A percentile compares a stretch with the other conserved stretches of the same genome.
These are phyloP conservation scores for Sphagnum tenellum DNA, from an alignment of 225 moss, liverwort and hornwort species.

Conservation along the genomic window DNA sequence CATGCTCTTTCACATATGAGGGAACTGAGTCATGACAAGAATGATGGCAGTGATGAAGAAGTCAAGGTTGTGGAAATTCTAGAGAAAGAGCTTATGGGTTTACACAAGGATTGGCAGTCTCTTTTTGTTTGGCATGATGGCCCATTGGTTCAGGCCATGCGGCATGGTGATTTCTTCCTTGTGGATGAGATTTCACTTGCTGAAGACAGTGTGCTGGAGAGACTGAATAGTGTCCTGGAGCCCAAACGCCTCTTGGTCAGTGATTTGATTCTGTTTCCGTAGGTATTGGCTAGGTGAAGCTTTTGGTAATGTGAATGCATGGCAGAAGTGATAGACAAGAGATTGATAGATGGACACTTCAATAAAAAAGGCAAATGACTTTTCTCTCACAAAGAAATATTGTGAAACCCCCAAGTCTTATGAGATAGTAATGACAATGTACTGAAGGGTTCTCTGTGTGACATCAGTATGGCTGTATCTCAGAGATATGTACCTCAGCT, in stretches of 20 bases:
- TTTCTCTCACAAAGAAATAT: too few relatives aligned
- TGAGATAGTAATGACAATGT: too few relatives aligned
- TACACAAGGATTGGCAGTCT: conserved; percentile 80
- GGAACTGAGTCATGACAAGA: conserved; percentile 34
- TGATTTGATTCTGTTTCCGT: background rate
- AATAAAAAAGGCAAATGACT: too few relatives aligned
- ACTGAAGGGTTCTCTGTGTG: too few relatives aligned
- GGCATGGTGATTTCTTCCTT: conserved; percentile 82
- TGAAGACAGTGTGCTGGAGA: conserved; percentile 92
- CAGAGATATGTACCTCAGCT: too few relatives aligned
- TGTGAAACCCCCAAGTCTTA: too few relatives aligned
- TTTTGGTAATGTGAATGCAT: too few relatives aligned
- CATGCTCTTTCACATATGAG: conserved; percentile 42
- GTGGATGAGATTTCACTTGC: conserved; percentile 97
- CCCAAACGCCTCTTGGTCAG: conserved; percentile 88
- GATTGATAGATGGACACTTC: too few relatives aligned
- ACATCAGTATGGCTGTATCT: too few relatives aligned
- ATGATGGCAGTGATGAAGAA: conserved; percentile 20
- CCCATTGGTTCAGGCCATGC: conserved; percentile 92
- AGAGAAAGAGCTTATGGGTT: conserved; percentile 38
- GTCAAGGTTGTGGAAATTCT: conserved; percentile 28
- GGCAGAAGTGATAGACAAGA: too few relatives aligned
- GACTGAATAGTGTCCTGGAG: conserved; percentile 90
- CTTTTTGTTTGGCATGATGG: conserved; percentile 96
- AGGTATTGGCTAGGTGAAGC: too few relatives aligned